phyloP scores from a whole-genome alignment of 495 filamentous ascomycete genomes.

The Penicillium silybi region DNA sequence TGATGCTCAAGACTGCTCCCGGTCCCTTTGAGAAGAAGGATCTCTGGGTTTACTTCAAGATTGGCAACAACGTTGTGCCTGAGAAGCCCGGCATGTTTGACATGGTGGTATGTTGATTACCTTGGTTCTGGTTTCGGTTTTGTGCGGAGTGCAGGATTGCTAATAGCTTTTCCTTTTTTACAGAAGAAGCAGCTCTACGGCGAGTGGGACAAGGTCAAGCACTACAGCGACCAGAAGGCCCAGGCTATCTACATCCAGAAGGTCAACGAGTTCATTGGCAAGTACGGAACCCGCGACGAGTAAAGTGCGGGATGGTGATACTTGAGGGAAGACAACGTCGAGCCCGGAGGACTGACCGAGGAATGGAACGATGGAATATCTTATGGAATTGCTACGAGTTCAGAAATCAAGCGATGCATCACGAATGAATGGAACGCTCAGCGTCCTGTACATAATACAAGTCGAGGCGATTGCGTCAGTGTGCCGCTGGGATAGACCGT shows the following conservation, averaged over 20 bases:
- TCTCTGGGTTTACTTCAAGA: constrained; percentile 61
- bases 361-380: not conserved
- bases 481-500: not conserved
- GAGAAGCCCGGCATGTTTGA: constrained; percentile 49
- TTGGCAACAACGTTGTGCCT: constrained; percentile 43
- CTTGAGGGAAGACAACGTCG: not conserved
- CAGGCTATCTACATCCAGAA: constrained; percentile 72
- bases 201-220: constrained; percentile 65
- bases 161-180: constrained; percentile 1
- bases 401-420: constrained; percentile 18
- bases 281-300: constrained; percentile 48
- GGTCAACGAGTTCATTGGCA: constrained; percentile 64
- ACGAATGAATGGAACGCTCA: constrained; percentile 2
- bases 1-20: constrained; percentile 52
- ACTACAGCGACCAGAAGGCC: constrained; percentile 55
- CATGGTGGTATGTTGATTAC: constrained; percentile 42
- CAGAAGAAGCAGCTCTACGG: constrained; percentile 77
- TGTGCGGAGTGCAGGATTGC: not conserved
- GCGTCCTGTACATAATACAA: constrained; percentile 9
- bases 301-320: not conserved
- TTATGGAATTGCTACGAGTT: constrained; percentile 4
- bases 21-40: constrained; percentile 49
- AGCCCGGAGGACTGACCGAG: not conserved
- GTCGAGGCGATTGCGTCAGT: not conserved
- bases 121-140: not conserved